These are phyloP conservation scores for Citrus maxima DNA, from an alignment of 345 rosid species.

Conservation along the genomic window DNA sequence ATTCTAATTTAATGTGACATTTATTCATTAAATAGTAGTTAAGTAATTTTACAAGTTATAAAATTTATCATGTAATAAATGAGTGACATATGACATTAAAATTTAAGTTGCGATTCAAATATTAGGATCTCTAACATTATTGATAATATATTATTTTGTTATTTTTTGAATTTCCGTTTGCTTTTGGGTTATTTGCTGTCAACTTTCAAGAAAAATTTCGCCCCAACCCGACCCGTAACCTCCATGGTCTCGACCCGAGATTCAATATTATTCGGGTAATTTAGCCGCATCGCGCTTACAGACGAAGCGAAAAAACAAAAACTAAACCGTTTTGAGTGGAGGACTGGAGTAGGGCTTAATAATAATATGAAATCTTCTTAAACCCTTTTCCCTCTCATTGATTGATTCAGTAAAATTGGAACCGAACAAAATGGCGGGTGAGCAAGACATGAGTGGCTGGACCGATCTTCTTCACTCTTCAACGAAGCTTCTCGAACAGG, in stretches of 20 bases:
- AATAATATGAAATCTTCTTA: neutral
- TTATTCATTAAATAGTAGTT: too few species aligned
- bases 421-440: slow-evolving; percentile 62
- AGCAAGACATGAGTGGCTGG: slow-evolving; percentile 81
- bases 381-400: neutral
- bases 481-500: slow-evolving; percentile 91
- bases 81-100: accelerated
- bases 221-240: too few species aligned
- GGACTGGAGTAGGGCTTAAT: neutral
- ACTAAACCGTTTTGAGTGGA: neutral
- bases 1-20: too few species aligned
- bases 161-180: too few species aligned
- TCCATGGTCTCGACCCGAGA: too few species aligned
- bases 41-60: too few species aligned
- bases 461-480: slow-evolving; percentile 94
- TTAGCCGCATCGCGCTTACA: neutral
- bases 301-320: neutral
- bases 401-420: neutral
- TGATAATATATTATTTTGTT: too few species aligned
- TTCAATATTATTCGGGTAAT: neutral
- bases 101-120: too few species aligned
- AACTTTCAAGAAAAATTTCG: too few species aligned
- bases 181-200: too few species aligned
- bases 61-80: too few species aligned
- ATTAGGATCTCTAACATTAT: too few species aligned